A percentile compares a stretch with the other conserved stretches of the same genome.
Conservation (phyloP, 768 basidiomycete species). For the Aureoboletus auriporus region DNA sequence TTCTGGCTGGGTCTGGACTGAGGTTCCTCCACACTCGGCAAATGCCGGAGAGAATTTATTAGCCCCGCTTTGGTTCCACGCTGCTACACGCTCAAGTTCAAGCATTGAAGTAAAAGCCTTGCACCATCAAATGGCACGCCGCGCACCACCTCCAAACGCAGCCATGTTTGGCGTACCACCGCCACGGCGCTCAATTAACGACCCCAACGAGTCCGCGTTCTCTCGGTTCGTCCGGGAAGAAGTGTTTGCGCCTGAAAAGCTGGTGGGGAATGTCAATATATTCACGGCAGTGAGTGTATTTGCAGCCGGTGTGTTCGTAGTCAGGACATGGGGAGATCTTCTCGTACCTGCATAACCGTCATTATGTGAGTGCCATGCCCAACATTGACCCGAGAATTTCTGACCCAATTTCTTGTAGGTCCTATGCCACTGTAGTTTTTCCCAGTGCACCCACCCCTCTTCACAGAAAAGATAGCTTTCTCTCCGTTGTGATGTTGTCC, state of each 20-base stretch:
- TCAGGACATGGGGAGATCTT: slow-evolving; percentile 75
- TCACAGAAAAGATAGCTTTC: slow-evolving; percentile 16
- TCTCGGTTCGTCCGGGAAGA: slow-evolving; percentile 54
- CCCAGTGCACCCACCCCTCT: slow-evolving; percentile 1
- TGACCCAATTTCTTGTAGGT: slow-evolving; percentile 5
- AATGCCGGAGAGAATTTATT: no score
- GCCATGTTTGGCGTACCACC: slow-evolving; percentile 47
- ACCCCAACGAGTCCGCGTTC: slow-evolving; percentile 63
- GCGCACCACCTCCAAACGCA: slow-evolving; percentile 52
- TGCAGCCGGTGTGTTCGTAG: slow-evolving; percentile 62
- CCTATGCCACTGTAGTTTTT: slow-evolving; percentile 2
- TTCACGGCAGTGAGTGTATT: slow-evolving; percentile 64
- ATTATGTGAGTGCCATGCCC: slow-evolving; percentile 4
- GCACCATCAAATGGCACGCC: slow-evolving; percentile 58
- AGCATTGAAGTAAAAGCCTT: neutral
- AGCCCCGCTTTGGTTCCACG: neutral
- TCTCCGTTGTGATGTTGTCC: slow-evolving; percentile 17
- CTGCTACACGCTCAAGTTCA: neutral
- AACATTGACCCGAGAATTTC: neutral
- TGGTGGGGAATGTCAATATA: slow-evolving; percentile 70
- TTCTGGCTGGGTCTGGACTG: no score
- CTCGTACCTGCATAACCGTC: slow-evolving; percentile 57
- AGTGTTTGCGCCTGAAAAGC: slow-evolving; percentile 68
- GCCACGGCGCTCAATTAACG: slow-evolving; percentile 40
- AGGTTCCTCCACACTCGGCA: no score